Percentiles rank a stretch among this genome's conserved stretches.
Conservation (phyloP, 352 stramenopile species). For the Phytopythium helicoides region DNA sequence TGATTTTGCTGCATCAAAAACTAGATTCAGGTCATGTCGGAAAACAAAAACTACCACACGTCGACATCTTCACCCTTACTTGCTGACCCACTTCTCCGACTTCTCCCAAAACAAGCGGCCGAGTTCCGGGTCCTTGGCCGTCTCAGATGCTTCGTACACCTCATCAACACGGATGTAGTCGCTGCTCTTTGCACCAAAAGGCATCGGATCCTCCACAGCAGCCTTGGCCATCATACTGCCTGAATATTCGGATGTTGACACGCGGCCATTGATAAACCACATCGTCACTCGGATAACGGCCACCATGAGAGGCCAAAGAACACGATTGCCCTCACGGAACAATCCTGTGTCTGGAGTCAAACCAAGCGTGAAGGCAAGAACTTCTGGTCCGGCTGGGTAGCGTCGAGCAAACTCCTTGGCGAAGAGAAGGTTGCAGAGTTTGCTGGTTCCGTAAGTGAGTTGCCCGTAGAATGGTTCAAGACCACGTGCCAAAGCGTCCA, state of each 20-base stretch:
- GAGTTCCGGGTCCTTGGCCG: constrained; percentile 26
- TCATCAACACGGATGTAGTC: constrained; percentile 34
- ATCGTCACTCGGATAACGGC: constrained; percentile 24
- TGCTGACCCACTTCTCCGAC: constrained; percentile 15
- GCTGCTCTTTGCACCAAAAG: constrained; percentile 19
- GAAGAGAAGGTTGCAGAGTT: constrained; percentile 47
- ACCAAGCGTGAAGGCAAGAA: constrained; percentile 34
- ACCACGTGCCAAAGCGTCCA: constrained; percentile 28
- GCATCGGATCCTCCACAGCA: constrained; percentile 23
- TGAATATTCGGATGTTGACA: constrained; percentile 31
- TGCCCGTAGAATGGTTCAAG: constrained; percentile 12
- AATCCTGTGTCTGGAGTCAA: constrained; percentile 39
- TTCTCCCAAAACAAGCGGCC: constrained; percentile 28
- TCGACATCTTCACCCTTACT: no score
- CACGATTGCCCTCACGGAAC: constrained; percentile 29
- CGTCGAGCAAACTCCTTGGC: constrained; percentile 35
- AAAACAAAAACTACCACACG: no score
- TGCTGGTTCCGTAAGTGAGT: constrained; percentile 31
- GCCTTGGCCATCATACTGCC: constrained; percentile 31
- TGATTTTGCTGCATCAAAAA: no score
- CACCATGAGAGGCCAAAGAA: constrained; percentile 24
- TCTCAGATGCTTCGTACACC: constrained; percentile 26
- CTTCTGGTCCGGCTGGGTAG: constrained; percentile 7
- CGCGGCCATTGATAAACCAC: constrained; percentile 13
- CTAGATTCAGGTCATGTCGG: no score